Evolutionary conservation across 2,329 filamentous ascomycete species (phyloP).

Genomic region (Elsinoe perseae): DNA sequence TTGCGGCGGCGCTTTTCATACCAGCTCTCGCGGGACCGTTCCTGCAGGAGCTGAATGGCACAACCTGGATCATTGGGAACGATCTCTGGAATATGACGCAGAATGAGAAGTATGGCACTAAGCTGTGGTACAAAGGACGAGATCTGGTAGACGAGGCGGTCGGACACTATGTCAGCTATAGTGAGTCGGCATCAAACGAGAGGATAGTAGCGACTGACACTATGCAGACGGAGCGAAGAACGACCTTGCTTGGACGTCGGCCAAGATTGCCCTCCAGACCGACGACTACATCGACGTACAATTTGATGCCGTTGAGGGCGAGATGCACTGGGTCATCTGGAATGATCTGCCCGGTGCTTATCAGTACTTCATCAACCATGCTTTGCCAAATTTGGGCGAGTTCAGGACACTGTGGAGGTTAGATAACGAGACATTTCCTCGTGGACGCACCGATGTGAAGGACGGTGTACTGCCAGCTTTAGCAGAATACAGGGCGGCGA

Average conservation of each 20-base stretch:
- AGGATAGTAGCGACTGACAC: slow-evolving; percentile 13
- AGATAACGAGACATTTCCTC: slow-evolving; percentile 43
- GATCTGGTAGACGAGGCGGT: slow-evolving; percentile 36
- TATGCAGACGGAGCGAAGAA: slow-evolving; percentile 39
- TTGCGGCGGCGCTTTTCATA: background rate
- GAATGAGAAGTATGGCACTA: slow-evolving; percentile 32
- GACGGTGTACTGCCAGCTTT: slow-evolving; percentile 41
- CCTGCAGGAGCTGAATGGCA: slow-evolving; percentile 28
- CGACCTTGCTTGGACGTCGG: slow-evolving; percentile 43
- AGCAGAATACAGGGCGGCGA: slow-evolving; percentile 36
- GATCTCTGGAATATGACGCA: slow-evolving; percentile 38
- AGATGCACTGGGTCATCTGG: slow-evolving; percentile 48
- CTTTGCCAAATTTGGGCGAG: slow-evolving; percentile 42
- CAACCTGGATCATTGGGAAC: slow-evolving; percentile 35
- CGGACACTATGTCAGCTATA: slow-evolving; percentile 41
- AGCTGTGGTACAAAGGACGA: slow-evolving; percentile 36
- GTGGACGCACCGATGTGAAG: slow-evolving; percentile 39
- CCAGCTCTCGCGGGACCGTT: slow-evolving; percentile 20
- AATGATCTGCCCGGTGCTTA: slow-evolving; percentile 46
- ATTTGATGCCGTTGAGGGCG: slow-evolving; percentile 41
- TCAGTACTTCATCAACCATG: slow-evolving; percentile 48
- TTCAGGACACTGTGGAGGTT: slow-evolving; percentile 46
- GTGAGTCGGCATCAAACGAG: slow-evolving; percentile 25
- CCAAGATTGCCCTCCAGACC: slow-evolving; percentile 36
- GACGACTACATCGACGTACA: slow-evolving; percentile 42